Base-by-base conservation (phyloP, 345 rosid genomes). In the Psidium guajava region DNA sequence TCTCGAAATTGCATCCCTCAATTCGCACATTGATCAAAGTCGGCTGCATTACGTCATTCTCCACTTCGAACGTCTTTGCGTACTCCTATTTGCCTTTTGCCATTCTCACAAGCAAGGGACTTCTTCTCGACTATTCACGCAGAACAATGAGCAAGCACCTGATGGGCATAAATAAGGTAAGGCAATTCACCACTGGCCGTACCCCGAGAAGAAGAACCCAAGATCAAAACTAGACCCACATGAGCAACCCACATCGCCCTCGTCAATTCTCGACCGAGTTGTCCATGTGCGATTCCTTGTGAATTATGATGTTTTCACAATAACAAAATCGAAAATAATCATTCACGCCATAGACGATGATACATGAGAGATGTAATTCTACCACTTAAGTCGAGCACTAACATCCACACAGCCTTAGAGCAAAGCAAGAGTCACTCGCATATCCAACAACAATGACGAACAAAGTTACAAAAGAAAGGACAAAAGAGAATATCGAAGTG, bases 31-130 rank as follows among this genome's bases (percentile, higher is more conserved):
- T 87, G 69, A 96, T 90, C 87, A 94, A 53, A 85, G 93, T 96
- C 55, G 95, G 98, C 44, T 82, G 87, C 93, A 94, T 90, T 40
- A 96, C 88, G 83, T 94, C 93, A 44, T 94, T 98, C 49, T 92
- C 93, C 40, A 89, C 86, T 87, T 96, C 98, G 55, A 93, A 95
- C 24, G 93, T 90, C 87, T 94, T 96, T 47, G 95, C 98, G 64
- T 96, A 96, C 91, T 95, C 98, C 77, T 96, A 96, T 85, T 93
- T 95, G 91, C 99, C 95, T 85, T 96, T 96, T 28, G 98, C 98
- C 98, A 94, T 96, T 77, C 69, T 56, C 52, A 8, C 53, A 42
- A 85, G 32, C 86, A 88, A 28, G 13, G 47, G 20, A 36, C 18
- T 36, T 11, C 47, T 36, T 21, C 80, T 69, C 47, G 24, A 69